Conservation (phyloP, 441 rosid species). For the Pelargonium fulgidum region DNA sequence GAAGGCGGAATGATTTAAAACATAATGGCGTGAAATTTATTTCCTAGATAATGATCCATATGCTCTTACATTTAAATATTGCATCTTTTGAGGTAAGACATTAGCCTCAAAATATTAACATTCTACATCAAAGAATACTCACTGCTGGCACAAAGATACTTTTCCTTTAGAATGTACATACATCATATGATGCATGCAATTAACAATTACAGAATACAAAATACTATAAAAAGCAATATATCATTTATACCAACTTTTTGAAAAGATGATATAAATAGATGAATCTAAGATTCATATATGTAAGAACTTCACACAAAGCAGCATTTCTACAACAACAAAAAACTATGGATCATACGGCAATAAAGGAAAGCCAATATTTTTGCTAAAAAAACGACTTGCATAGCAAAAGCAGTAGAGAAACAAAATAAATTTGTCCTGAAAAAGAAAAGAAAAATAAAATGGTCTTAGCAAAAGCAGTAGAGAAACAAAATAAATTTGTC, state of each 20-base stretch:
- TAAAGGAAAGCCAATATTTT: conserved; percentile 1
- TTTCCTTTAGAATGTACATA: background rate
- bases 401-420: conserved; percentile 1
- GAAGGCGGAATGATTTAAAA: background rate
- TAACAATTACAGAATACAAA: background rate
- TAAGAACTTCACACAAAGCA: conserved; percentile 2
- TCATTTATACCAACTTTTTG: background rate
- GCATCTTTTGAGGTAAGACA: background rate
- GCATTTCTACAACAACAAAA: background rate
- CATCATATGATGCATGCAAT: background rate
- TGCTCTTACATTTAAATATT: background rate
- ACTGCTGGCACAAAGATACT: background rate
- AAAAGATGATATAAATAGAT: background rate
- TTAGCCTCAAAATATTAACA: background rate
- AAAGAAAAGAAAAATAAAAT: background rate
- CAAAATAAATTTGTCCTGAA: background rate
- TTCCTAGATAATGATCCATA: conserved; percentile 2
- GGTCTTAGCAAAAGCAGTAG: background rate
- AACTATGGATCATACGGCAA: background rate
- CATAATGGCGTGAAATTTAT: background rate
- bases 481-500: conserved; percentile 5
- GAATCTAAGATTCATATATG: background rate
- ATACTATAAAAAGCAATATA: background rate
- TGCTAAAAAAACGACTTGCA: background rate
- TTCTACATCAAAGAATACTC: background rate